phyloP scores from a whole-genome alignment of 768 basidiomycete species.

The Neoboletus magnificus region DNA sequence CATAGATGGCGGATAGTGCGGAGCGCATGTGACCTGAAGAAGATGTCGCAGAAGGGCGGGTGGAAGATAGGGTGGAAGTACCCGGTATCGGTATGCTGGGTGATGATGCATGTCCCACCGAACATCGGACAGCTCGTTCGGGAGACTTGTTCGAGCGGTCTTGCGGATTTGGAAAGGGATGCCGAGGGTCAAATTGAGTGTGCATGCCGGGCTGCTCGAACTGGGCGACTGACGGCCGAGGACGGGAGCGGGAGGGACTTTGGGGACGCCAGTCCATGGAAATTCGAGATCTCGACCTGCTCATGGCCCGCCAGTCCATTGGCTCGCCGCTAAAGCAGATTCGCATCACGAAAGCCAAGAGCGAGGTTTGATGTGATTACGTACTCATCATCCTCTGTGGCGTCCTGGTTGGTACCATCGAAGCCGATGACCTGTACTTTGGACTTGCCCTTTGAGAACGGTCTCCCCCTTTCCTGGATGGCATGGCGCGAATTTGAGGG shows the following conservation, averaged over 20 bases:
- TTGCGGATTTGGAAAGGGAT: constrained; percentile 41
- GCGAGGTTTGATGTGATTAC: constrained; percentile 34
- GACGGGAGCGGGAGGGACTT: constrained; percentile 74
- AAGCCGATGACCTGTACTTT: constrained; percentile 79
- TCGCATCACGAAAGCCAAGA: constrained; percentile 24
- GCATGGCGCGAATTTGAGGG: constrained; percentile 5
- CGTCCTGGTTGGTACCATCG: constrained; percentile 71
- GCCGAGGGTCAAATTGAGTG: constrained; percentile 40
- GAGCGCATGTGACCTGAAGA: constrained; percentile 36
- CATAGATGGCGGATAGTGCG: constrained; percentile 48
- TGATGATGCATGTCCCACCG: constrained; percentile 24
- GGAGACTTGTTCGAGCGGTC: constrained; percentile 26
- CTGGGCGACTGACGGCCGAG: constrained; percentile 50
- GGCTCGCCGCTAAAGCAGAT: constrained; percentile 42
- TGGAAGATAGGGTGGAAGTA: constrained; percentile 41
- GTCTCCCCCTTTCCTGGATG: constrained; percentile 60
- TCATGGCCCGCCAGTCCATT: constrained; percentile 95
- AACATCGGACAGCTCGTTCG: constrained; percentile 23
- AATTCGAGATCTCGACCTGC: constrained; percentile 84
- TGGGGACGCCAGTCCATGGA: constrained; percentile 90
- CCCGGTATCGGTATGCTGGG: constrained; percentile 39
- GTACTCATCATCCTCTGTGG: constrained; percentile 71
- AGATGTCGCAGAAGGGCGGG: constrained; percentile 47
- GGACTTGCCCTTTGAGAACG: constrained; percentile 77
- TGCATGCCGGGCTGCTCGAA: constrained; percentile 44